These are phyloP conservation scores for Sclerotiophoma versabilis DNA, from an alignment of 2,329 filamentous ascomycete species.

Conservation along the genomic window DNA sequence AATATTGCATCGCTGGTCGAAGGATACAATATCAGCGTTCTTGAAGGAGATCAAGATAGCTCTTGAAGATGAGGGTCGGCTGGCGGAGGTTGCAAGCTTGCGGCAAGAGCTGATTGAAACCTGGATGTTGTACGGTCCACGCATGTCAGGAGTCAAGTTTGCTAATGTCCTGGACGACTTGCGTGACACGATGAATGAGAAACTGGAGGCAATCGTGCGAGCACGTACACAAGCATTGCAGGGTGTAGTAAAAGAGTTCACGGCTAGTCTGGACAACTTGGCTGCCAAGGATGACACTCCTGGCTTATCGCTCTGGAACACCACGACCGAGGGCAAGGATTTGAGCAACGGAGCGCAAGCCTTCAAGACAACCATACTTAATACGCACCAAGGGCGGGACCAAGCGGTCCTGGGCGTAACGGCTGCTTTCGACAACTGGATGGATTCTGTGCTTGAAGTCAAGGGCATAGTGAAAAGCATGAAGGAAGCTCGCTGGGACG, in stretches of 20 bases:
- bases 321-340: constrained; percentile 68
- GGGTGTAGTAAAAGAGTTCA: constrained; percentile 70
- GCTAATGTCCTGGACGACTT: constrained; percentile 72
- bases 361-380: constrained; percentile 74
- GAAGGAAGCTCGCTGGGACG: constrained; percentile 75
- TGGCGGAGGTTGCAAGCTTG: constrained; percentile 72
- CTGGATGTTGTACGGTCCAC: constrained; percentile 75
- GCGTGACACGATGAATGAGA: constrained; percentile 71
- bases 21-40: constrained; percentile 48
- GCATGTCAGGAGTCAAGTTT: constrained; percentile 71
- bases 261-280: constrained; percentile 62
- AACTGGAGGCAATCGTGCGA: constrained; percentile 69
- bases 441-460: constrained; percentile 72
- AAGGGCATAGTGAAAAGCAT: constrained; percentile 69
- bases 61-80: constrained; percentile 67
- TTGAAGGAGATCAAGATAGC: constrained; percentile 68
- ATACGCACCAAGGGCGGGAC: constrained; percentile 75
- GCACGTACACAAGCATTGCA: constrained; percentile 69
- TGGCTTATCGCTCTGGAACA: constrained; percentile 71
- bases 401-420: constrained; percentile 69
- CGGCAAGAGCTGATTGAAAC: constrained; percentile 74
- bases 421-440: constrained; percentile 74
- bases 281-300: constrained; percentile 50
- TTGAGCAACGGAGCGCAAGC: constrained; percentile 68
- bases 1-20: constrained; percentile 51